A percentile compares a stretch with the other conserved stretches of the same genome.
Conservation (phyloP, 768 basidiomycete genomes). For the Calocybe gangraenosa region DNA sequence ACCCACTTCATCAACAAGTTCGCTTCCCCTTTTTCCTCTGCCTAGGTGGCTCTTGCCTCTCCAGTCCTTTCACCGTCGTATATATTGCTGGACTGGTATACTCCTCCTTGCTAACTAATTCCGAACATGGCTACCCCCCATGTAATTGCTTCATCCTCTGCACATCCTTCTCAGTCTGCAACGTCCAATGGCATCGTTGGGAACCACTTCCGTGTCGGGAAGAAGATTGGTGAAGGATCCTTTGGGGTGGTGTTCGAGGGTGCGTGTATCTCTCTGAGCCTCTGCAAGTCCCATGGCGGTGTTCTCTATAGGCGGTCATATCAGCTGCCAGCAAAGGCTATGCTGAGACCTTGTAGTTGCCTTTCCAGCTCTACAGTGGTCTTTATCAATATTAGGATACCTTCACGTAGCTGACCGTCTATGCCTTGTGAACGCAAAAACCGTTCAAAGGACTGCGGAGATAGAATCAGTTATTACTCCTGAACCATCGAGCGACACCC, state of each 20-base stretch:
- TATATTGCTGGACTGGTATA: constrained; percentile 22
- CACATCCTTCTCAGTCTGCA: constrained; percentile 60
- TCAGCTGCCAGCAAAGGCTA: constrained; percentile 6
- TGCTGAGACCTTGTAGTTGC: background rate
- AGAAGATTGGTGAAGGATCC: constrained; percentile 99
- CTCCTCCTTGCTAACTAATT: constrained; percentile 8
- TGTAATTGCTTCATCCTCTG: constrained; percentile 76
- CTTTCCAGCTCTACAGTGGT: background rate
- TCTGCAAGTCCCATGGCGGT: background rate
- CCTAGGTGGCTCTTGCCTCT: constrained; percentile 16
- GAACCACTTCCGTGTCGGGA: constrained; percentile 83
- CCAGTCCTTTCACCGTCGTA: constrained; percentile 15
- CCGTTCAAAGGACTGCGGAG: background rate
- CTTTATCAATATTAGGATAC: background rate
- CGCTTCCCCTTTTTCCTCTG: constrained; percentile 9
- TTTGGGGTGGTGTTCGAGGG: constrained; percentile 98
- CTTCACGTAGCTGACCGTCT: no score
- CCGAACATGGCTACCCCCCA: constrained; percentile 72
- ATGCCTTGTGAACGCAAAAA: no score
- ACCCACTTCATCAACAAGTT: constrained; percentile 3
- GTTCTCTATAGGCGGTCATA: background rate
- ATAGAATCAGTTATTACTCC: background rate
- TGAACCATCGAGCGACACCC: no score
- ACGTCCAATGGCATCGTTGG: constrained; percentile 74
- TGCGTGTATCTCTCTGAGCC: constrained; percentile 27